Evolutionary conservation across 371 early-diverging fungal species (phyloP).

Genomic region (Coemansia sp.): DNA sequence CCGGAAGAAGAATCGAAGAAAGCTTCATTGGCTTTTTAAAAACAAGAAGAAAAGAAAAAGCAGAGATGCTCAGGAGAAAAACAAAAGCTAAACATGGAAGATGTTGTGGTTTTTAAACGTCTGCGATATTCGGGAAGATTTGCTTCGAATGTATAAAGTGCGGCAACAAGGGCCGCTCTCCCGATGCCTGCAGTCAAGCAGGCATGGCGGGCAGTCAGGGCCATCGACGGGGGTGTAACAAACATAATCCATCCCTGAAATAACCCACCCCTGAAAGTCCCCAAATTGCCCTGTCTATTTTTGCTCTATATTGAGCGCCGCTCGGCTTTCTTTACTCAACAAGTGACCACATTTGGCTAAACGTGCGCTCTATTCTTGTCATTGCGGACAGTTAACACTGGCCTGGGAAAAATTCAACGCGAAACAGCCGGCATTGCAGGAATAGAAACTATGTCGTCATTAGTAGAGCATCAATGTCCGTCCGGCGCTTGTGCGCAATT

Average conservation of each 20-base stretch:
- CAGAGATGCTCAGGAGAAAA: neutral
- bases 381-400: neutral
- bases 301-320: constrained; percentile 2
- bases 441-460: too few relatives aligned
- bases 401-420: too few relatives aligned
- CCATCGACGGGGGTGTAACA: neutral
- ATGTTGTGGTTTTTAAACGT: neutral
- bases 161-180: neutral
- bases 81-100: neutral
- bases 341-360: too few relatives aligned
- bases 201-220: constrained; percentile 2
- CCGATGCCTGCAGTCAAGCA: neutral
- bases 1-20: constrained; percentile 17
- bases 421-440: too few relatives aligned
- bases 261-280: neutral
- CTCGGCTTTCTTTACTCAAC: neutral
- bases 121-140: neutral
- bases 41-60: neutral
- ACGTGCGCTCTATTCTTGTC: neutral
- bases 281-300: neutral
- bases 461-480: too few relatives aligned
- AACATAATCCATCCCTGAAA: neutral
- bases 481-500: too few relatives aligned
- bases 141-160: neutral
- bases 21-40: constrained; percentile 22